These are phyloP conservation scores for Calonectria pteridis DNA, from an alignment of 2,329 filamentous ascomycete species.

Conservation along the genomic window DNA sequence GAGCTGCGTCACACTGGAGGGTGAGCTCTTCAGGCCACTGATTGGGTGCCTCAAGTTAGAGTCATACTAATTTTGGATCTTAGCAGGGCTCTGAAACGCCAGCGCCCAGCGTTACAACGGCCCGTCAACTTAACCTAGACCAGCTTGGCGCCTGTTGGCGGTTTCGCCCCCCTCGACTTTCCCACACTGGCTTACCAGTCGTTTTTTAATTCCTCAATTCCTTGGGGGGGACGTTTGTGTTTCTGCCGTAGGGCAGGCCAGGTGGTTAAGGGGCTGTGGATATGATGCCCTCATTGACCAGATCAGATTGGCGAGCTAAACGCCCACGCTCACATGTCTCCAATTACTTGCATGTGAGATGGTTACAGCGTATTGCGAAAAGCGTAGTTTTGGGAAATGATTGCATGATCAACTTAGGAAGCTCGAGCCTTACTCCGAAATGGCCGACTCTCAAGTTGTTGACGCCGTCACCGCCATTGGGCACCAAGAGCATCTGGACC, in stretches of 20 bases:
- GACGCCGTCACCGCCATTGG: neutral
- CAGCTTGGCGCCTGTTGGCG: conserved; percentile 7
- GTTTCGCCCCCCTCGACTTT: conserved; percentile 1
- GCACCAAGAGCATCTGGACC: neutral
- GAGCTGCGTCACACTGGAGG: conserved; percentile 43
- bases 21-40: conserved; percentile 45
- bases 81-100: conserved; percentile 47
- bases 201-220: neutral
- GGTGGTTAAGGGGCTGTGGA: conserved; percentile 31
- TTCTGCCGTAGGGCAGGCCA: conserved; percentile 15
- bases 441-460: neutral
- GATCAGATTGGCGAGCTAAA: conserved; percentile 45
- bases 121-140: conserved; percentile 28
- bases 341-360: conserved; percentile 12
- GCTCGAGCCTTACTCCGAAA: neutral
- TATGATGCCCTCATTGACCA: conserved; percentile 21
- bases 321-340: conserved; percentile 31
- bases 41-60: conserved; percentile 50
- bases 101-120: conserved; percentile 42
- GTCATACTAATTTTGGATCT: conserved; percentile 50
- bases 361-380: conserved; percentile 7
- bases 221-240: conserved; percentile 7
- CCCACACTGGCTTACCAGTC: neutral
- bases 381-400: neutral
- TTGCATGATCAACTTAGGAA: conserved; percentile 6